These are phyloP conservation scores for Fusarium sp. DNA, from an alignment of 2,329 filamentous ascomycete species.

Conservation along the genomic window DNA sequence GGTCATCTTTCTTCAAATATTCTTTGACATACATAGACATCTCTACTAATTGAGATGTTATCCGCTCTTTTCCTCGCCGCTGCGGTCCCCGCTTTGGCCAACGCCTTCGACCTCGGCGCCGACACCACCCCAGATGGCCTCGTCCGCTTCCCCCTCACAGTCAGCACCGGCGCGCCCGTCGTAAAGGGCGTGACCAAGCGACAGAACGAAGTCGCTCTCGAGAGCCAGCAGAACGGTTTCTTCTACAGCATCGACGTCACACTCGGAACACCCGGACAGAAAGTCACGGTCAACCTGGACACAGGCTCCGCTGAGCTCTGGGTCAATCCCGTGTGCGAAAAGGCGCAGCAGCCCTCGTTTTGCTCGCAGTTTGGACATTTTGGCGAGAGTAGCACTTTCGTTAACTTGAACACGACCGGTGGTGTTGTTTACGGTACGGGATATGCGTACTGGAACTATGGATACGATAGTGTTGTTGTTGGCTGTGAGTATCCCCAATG, in stretches of 20 bases:
- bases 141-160: constrained; percentile 49
- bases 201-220: constrained; percentile 47
- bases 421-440: constrained; percentile 52
- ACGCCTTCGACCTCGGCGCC: constrained; percentile 40
- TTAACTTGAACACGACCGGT: constrained; percentile 45
- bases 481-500: constrained; percentile 47
- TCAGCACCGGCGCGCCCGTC: constrained; percentile 46
- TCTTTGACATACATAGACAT: background rate
- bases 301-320: constrained; percentile 58
- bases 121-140: constrained; percentile 43
- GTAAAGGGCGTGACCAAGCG: constrained; percentile 48
- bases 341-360: constrained; percentile 46
- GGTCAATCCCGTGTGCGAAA: constrained; percentile 57
- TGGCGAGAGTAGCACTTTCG: constrained; percentile 48
- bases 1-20: background rate
- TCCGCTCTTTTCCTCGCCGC: constrained; percentile 50
- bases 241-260: constrained; percentile 56
- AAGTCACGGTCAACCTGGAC: constrained; percentile 57
- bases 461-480: constrained; percentile 51
- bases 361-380: constrained; percentile 51
- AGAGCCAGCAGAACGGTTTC: constrained; percentile 49
- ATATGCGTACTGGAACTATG: constrained; percentile 51
- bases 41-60: constrained; percentile 45
- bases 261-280: constrained; percentile 55
- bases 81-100: constrained; percentile 47